These are phyloP conservation scores for Paramecium primaurelia DNA, from an alignment of 73 alveolate species.

Conservation along the genomic window DNA sequence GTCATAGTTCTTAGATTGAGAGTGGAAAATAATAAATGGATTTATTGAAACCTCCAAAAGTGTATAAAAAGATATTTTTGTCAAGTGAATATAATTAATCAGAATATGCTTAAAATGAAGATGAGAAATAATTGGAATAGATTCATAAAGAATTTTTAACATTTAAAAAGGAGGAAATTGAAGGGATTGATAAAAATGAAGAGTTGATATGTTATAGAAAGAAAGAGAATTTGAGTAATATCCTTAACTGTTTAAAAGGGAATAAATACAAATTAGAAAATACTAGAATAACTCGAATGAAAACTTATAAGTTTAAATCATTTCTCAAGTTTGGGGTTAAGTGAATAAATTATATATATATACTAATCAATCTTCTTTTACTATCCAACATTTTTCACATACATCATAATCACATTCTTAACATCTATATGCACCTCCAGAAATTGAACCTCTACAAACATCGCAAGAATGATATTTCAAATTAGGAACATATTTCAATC, in stretches of 20 bases:
- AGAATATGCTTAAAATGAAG: not conserved
- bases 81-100: constrained; percentile 1
- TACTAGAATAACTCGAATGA: not conserved
- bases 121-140: not conserved
- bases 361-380: constrained; percentile 25
- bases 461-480: constrained; percentile 30
- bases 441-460: constrained; percentile 2
- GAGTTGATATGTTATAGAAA: not conserved
- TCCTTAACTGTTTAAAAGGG: not conserved
- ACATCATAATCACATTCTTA: constrained; percentile 33
- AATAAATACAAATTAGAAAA: not conserved
- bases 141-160: not conserved
- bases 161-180: not conserved
- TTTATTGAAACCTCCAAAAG: not conserved
- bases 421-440: constrained; percentile 38
- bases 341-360: not conserved
- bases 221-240: not conserved
- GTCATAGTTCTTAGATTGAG: not conserved
- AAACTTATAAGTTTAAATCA: not conserved
- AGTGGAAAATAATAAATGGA: not conserved
- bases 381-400: constrained; percentile 29
- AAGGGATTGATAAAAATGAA: not conserved
- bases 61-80: not conserved
- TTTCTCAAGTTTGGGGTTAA: not conserved
- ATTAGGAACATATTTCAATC: constrained; percentile 12